phyloP scores from a whole-genome alignment of 164 flowering plant genomes.

The Vitis labrusca region DNA sequence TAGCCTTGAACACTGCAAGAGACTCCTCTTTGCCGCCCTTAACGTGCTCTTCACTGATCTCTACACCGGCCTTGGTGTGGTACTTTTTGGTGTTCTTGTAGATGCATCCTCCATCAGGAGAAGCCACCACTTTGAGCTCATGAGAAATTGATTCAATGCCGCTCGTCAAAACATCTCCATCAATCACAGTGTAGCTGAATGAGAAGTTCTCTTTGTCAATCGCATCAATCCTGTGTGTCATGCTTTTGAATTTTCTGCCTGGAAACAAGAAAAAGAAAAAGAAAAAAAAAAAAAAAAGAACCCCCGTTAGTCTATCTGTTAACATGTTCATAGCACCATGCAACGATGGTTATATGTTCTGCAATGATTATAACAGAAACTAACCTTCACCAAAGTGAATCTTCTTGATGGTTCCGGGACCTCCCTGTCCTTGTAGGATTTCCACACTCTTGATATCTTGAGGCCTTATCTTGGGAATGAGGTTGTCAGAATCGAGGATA shows the following conservation, averaged over 20 bases:
- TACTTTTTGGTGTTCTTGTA: slow-evolving; percentile 19
- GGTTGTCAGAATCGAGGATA: slow-evolving; percentile 30
- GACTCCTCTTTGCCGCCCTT: too few species aligned
- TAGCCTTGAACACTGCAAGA: slow-evolving; percentile 2
- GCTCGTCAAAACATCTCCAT: slow-evolving; percentile 16
- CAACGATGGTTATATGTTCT: too few species aligned
- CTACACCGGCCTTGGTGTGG: neutral
- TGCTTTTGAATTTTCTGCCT: slow-evolving; percentile 23
- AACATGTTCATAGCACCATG: neutral
- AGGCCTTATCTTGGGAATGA: slow-evolving; percentile 34
- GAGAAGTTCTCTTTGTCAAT: slow-evolving; percentile 21
- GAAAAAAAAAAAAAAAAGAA: neutral
- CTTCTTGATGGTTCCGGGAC: slow-evolving; percentile 38
- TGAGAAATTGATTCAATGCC: slow-evolving; percentile 18
- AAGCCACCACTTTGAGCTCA: slow-evolving; percentile 18
- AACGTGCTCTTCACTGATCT: too few species aligned
- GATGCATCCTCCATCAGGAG: slow-evolving; percentile 28
- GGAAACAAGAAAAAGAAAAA: slow-evolving; percentile 6
- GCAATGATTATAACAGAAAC: neutral
- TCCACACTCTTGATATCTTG: slow-evolving; percentile 29
- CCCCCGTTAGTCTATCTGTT: too few species aligned
- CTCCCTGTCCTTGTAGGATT: slow-evolving; percentile 35
- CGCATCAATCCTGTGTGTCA: slow-evolving; percentile 26
- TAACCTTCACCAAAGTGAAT: slow-evolving; percentile 35
- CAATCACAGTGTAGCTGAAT: slow-evolving; percentile 24